Evolutionary conservation across 495 filamentous ascomycete genomes (phyloP), one percentile per base, ranked within the genome.

Genomic region (Chaetomium fimeti): DNA sequence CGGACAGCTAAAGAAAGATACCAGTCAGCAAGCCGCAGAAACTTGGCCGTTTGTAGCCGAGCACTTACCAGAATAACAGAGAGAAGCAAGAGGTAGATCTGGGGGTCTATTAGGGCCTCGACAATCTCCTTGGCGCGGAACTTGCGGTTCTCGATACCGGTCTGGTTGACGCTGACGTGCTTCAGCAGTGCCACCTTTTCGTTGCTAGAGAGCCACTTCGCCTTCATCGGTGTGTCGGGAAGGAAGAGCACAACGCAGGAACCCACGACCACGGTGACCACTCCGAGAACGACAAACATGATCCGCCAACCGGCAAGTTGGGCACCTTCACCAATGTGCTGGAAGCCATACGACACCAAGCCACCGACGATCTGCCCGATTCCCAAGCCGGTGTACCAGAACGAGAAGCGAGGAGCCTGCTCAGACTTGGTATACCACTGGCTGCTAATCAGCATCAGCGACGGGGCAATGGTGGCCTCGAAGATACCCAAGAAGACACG

Each of bases 381-480:
- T 1, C 87, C 87, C 8, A 87, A 74, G 25, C 87, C 86, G 38
- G 76, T 78, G 69, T 85, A 88, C 87, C 87, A 89, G 67, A 88
- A 75, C n/a, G 78, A 81, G 66, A 86, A 87, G 22, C 87, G 81
- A 0, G 84, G 83, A 3, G 83, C 82, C 48, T 83, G 79, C 68
- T 88, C 86, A 0, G 80, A 79, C 53, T 84, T 83, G 16, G 84
- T 89, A 68, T 89, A 89, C 84, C 85, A 89, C 66, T 72, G 71
- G 67, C 75, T 74, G 59, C 72, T 78, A 65, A 84, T 79, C 29
- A 84, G 75, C 53, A 86, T 84, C 43, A 88, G 72, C 2, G 79
- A 82, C 16, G 87, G 87, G 51, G 80, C 81, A 60, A 88, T 84
- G 29, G 83, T 82, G 20, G 87, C 84, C 76, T 89, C 87, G 62